These are phyloP conservation scores for Rasamsonia emersonii DNA, from an alignment of 2,329 filamentous ascomycete species.

Conservation along the genomic window DNA sequence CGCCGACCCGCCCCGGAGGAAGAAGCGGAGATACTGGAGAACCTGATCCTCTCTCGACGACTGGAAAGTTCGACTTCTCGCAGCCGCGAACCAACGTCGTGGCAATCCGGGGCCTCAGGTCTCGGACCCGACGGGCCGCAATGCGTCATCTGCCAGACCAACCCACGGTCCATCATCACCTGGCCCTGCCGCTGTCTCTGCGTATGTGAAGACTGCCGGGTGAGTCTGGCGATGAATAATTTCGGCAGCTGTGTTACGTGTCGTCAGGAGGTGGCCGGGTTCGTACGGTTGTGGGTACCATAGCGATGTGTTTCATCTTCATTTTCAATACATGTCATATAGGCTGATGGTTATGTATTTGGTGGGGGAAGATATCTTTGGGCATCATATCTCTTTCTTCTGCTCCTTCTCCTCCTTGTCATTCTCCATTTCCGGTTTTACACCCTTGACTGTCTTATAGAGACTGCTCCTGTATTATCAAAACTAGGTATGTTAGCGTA, in stretches of 20 bases:
- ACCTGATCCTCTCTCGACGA: conserved; percentile 49
- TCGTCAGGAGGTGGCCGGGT: conserved; percentile 76
- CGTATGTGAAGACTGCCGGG: conserved; percentile 88
- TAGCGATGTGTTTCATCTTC: conserved; percentile 15
- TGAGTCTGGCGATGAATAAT: conserved; percentile 92
- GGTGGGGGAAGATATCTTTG: no score
- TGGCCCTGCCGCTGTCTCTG: conserved; percentile 96
- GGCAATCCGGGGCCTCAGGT: conserved; percentile 64
- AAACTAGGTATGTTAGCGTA: no score
- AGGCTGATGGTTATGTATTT: no score
- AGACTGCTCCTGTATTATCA: no score
- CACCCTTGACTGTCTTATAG: no score
- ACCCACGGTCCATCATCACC: conserved; percentile 79
- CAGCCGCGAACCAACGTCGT: conserved; percentile 33
- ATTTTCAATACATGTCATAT: no score
- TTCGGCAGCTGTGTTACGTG: conserved; percentile 96
- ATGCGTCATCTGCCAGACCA: conserved; percentile 87
- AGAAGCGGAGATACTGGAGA: conserved; percentile 51
- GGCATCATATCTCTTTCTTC: conserved; percentile 1
- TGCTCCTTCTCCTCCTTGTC: not conserved
- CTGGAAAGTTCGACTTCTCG: conserved; percentile 18
- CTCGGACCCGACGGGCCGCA: conserved; percentile 68
- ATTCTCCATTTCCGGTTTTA: no score
- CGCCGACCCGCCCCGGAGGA: conserved; percentile 39
- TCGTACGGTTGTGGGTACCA: conserved; percentile 85